Percentiles rank a stretch among this genome's conserved stretches.
These are phyloP conservation scores for Oryza officinalis DNA, from an alignment of 176 grass and related monocot species.

Conservation along the genomic window DNA sequence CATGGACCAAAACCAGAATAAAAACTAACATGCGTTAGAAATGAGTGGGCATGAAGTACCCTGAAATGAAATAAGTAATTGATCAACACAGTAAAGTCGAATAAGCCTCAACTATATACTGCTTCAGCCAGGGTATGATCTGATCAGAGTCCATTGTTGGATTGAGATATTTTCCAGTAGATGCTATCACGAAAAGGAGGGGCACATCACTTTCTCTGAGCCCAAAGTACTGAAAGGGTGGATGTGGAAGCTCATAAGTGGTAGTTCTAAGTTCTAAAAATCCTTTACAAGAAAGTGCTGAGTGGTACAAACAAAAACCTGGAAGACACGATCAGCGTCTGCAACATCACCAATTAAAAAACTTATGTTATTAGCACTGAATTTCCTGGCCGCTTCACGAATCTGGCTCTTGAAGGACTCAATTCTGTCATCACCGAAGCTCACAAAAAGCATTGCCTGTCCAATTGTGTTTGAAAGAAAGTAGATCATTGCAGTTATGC, in stretches of 20 bases:
- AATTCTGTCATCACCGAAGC: constrained; percentile 55
- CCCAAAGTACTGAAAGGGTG: constrained; percentile 77
- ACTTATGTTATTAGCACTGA: constrained; percentile 70
- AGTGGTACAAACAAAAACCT: constrained; percentile 54
- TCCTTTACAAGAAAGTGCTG: not conserved
- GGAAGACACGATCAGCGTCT: constrained; percentile 53
- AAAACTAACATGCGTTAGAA: not conserved
- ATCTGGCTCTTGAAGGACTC: constrained; percentile 68
- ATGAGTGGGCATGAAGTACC: constrained; percentile 25
- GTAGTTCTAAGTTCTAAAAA: constrained; percentile 14
- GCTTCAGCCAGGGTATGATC: constrained; percentile 70
- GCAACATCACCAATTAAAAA: constrained; percentile 87
- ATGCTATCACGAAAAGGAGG: constrained; percentile 65
- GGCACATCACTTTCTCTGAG: constrained; percentile 69
- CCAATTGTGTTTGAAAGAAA: constrained; percentile 8
- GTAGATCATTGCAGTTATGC: not conserved
- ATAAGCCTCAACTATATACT: constrained; percentile 69
- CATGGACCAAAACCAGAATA: constrained; percentile 25
- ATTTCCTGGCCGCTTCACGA: constrained; percentile 60
- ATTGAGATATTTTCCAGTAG: constrained; percentile 67
- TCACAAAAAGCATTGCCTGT: constrained; percentile 92
- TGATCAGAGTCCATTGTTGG: constrained; percentile 74
- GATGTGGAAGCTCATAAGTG: constrained; percentile 10
- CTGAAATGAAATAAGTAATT: constrained; percentile 24
- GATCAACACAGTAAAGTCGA: constrained; percentile 19